Evolutionary conservation across 495 filamentous ascomycete species (phyloP).

Genomic region (Podospora anserina): DNA sequence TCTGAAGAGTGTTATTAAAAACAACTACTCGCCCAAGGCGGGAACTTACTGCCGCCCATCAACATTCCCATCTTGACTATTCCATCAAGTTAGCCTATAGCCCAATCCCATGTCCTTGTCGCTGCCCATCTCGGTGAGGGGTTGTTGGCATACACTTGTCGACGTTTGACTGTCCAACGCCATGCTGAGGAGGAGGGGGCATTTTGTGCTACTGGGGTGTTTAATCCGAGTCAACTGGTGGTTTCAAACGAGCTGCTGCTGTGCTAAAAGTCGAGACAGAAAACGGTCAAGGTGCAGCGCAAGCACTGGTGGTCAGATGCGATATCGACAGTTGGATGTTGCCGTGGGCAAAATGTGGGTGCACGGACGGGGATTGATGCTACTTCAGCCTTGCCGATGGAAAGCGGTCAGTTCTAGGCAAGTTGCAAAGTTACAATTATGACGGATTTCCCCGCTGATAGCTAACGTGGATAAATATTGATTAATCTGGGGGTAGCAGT

Average conservation of each 20-base stretch:
- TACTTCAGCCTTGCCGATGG: constrained; percentile 2
- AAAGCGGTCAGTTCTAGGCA: constrained; percentile 1
- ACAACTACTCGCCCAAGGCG: background rate
- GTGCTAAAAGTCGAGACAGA: background rate
- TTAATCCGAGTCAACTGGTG: background rate
- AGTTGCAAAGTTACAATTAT: background rate
- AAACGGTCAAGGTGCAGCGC: constrained; percentile 8
- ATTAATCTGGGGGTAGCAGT: background rate
- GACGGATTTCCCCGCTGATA: background rate
- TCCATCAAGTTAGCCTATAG: constrained; percentile 27
- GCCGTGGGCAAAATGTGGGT: constrained; percentile 22
- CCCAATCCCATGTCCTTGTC: background rate
- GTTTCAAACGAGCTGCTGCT: background rate
- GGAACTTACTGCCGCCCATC: constrained; percentile 88
- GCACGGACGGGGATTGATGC: constrained; percentile 20
- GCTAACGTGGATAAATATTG: background rate
- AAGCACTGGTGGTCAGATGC: background rate
- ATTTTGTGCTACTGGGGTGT: constrained; percentile 30
- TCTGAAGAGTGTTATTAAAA: background rate
- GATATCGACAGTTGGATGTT: constrained; percentile 1
- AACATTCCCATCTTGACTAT: constrained; percentile 96
- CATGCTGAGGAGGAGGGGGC: constrained; percentile 47
- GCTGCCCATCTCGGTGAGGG: background rate
- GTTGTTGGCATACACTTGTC: constrained; percentile 72
- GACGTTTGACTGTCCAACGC: constrained; percentile 71